Conservation (phyloP, 306 rosid genomes). For the Fagus sylvatica region DNA sequence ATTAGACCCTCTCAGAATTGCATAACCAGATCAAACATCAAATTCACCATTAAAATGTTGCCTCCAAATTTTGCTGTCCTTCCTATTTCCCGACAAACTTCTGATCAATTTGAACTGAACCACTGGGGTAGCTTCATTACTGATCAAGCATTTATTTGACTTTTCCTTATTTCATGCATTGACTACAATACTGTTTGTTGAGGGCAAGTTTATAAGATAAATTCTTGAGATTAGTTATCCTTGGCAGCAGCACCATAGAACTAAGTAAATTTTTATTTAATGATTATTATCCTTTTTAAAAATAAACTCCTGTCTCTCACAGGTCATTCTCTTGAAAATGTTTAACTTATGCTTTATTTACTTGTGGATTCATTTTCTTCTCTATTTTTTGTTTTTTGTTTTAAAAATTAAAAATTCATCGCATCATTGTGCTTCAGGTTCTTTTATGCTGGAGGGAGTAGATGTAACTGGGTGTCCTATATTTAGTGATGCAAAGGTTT, state of each 20-base stretch:
- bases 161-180: no score
- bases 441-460: conserved; percentile 78
- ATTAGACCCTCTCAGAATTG: no score
- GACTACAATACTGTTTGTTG: no score
- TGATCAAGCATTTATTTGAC: neutral
- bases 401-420: neutral
- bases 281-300: no score
- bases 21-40: no score
- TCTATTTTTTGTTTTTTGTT: neutral
- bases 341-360: neutral
- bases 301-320: neutral
- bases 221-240: neutral
- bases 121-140: neutral
- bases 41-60: neutral
- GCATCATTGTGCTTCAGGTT: conserved; percentile 53
- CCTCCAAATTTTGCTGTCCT: neutral
- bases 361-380: conserved; percentile 1
- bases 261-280: no score
- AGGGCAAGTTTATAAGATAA: neutral
- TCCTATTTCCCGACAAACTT: neutral
- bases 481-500: conserved; percentile 81
- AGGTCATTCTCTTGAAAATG: neutral
- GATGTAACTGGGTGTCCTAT: conserved; percentile 85
- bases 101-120: neutral
- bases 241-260: neutral